phyloP scores from a whole-genome alignment of 805 yeast species.

The Cyberlindnera euphorbiiphila region DNA sequence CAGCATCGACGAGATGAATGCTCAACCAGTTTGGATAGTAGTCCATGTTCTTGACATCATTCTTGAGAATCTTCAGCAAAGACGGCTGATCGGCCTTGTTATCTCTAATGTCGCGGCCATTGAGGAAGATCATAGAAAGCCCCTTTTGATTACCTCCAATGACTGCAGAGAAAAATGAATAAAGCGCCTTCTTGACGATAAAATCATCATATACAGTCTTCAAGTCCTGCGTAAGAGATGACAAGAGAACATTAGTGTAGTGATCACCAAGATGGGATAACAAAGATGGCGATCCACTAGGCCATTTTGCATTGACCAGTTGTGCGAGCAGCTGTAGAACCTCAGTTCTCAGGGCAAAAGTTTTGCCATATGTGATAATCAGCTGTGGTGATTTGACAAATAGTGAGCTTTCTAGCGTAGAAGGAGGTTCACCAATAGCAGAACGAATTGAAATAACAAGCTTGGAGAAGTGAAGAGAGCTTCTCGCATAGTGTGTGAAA shows the following conservation, averaged over 20 bases:
- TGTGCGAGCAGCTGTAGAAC: constrained; percentile 55
- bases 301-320: constrained; percentile 55
- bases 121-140: constrained; percentile 62
- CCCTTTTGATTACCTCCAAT: constrained; percentile 77
- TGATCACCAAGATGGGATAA: constrained; percentile 75
- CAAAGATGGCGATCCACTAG: constrained; percentile 65
- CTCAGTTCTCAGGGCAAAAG: constrained; percentile 42
- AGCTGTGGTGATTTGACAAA: constrained; percentile 54
- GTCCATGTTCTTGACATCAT: constrained; percentile 47
- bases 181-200: constrained; percentile 49
- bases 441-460: constrained; percentile 56
- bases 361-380: constrained; percentile 53
- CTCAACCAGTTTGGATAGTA: constrained; percentile 60
- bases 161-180: constrained; percentile 62
- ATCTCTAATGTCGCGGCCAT: constrained; percentile 39
- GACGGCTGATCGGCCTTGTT: constrained; percentile 33
- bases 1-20: constrained; percentile 64
- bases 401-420: constrained; percentile 60
- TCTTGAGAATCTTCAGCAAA: constrained; percentile 51
- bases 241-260: constrained; percentile 54
- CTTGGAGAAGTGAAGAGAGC: constrained; percentile 53
- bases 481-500: constrained; percentile 45
- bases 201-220: constrained; percentile 51
- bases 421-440: constrained; percentile 44
- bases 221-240: constrained; percentile 58